Base-by-base conservation (phyloP, 305 asterid species). In the Salvia sclarea region DNA sequence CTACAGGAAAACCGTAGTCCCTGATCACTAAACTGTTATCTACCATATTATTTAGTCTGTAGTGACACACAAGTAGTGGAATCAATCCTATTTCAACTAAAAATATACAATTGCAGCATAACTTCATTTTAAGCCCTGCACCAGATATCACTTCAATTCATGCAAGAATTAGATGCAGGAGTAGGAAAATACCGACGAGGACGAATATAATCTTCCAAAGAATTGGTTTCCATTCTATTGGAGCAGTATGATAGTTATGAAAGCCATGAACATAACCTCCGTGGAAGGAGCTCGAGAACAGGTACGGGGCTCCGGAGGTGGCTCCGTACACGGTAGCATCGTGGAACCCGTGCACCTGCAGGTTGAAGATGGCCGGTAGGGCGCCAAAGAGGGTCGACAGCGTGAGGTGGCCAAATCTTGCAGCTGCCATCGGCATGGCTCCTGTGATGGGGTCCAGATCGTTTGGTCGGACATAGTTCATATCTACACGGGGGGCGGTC, bases 211-310 rank as follows among this genome's bases (percentile, higher is more conserved):
- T 69, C 87, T 85, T 91, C 86, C 76, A 79, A 59, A 72, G 53
- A 71, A 85, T 48, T 28, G 82, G 83, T 64, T 78, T 85, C 81
- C 93, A 87, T 14, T 84, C 96, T 35, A 79, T 75, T 6, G 77
- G 85, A 71, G 68, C 61, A 16, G 85, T 75, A 63, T 80, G 81
- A 59, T 85, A 72, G 78, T 78, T 77, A 76, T 80, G 81, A 76
- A 89, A 89, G 38, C 98, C 95, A 61, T 91, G 96, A 71, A 80
- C 78, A 71, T 85, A 89, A 53, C 93, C 96, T 31, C 98, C 98
- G 14, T 83, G 93, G 54, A 87, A 87, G n/a, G 95, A 87, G 61
- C 86, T 80, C 12, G 95, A 82, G 78, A 86, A 84, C 87, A 89
- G 57, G 62, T 85, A 83, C 0, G 96, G 94, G 7, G 76, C 84